Evolutionary conservation across 1,284 basidiomycete genomes (phyloP), one percentile per base, ranked within the genome.

Genomic region (Ustilago trichophora): DNA sequence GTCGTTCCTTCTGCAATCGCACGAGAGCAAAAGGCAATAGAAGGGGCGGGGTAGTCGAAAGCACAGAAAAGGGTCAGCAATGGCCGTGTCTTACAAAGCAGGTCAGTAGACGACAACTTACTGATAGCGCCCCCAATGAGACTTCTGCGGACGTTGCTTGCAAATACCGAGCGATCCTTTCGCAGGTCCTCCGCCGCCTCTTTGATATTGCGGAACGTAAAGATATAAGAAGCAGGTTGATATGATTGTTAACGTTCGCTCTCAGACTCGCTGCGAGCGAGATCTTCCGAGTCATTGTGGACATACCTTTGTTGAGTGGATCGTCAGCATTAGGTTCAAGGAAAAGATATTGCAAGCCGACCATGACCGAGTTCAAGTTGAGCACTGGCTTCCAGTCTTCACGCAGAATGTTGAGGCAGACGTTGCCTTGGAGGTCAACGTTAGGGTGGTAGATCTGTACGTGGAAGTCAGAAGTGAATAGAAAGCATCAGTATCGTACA

Each of bases 381-480:
- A 98, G 86, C 4, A 98, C 96, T 13, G 96, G 96, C 81, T 99
- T 99, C 96, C 96, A 99, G 84, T 98, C 96, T 85, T 98, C 96
- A 82, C 96, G 88, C 58, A 98, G 86, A 77, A 98, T 98, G 85
- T 98, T 98, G 27, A 84, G 79, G 62, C 83, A 83, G 32, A 98
- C 93, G 73, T 97, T 97, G 44, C 94, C 94, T 40, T 98, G 92
- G 29, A 97, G 87, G 83, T 99, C 95, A 41, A 99, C 89, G 79
- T 99, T 99, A 2, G 96, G 96, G 82, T 99, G 96, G 83, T 99
- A 98, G 81, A 98, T 97, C 94, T 96, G 68, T 22, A 19, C 15
- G 10, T 15, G 19, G n/a, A n/a, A n/a, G n/a, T n/a, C n/a, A 18
- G 16, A 15, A 16, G n/a, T 24, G 19, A 11, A 22, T n/a, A n/a